A percentile compares a stretch with the other conserved stretches of the same genome.
These are phyloP conservation scores for Corynascus novoguineensis DNA, from an alignment of 495 filamentous ascomycete genomes.

Conservation along the genomic window DNA sequence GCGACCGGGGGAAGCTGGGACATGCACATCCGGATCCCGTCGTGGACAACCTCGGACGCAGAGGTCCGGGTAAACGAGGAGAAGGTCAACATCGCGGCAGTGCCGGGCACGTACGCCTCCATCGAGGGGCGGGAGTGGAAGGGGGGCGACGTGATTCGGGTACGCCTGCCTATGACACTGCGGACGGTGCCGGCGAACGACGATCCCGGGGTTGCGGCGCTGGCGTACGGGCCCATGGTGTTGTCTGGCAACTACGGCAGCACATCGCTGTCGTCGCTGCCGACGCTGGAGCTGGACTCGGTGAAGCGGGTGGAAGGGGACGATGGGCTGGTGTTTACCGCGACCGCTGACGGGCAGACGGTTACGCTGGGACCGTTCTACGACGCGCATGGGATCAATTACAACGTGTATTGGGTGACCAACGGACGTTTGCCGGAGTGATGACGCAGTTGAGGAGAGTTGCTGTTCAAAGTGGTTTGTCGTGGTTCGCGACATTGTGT, in stretches of 20 bases:
- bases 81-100: constrained; percentile 7
- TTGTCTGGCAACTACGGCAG: constrained; percentile 32
- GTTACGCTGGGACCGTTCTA: constrained; percentile 17
- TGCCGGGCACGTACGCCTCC: constrained; percentile 27
- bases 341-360: constrained; percentile 9
- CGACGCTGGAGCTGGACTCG: constrained; percentile 11
- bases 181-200: constrained; percentile 32
- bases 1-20: constrained; percentile 17
- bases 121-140: constrained; percentile 26
- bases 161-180: constrained; percentile 31
- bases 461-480: too few species aligned
- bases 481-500: too few species aligned
- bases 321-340: constrained; percentile 5
- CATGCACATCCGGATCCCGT: constrained; percentile 32
- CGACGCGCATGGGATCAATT: constrained; percentile 15
- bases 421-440: neutral
- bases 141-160: constrained; percentile 30
- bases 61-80: constrained; percentile 30
- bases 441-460: too few species aligned
- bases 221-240: constrained; percentile 33
- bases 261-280: neutral
- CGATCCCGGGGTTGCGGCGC: constrained; percentile 26
- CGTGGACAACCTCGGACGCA: constrained; percentile 28
- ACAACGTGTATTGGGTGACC: constrained; percentile 18
- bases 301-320: neutral